A percentile compares a stretch with the other conserved stretches of the same genome.
These are phyloP conservation scores for Chaetothyriales sp. DNA, from an alignment of 2,329 filamentous ascomycete species.

Conservation along the genomic window DNA sequence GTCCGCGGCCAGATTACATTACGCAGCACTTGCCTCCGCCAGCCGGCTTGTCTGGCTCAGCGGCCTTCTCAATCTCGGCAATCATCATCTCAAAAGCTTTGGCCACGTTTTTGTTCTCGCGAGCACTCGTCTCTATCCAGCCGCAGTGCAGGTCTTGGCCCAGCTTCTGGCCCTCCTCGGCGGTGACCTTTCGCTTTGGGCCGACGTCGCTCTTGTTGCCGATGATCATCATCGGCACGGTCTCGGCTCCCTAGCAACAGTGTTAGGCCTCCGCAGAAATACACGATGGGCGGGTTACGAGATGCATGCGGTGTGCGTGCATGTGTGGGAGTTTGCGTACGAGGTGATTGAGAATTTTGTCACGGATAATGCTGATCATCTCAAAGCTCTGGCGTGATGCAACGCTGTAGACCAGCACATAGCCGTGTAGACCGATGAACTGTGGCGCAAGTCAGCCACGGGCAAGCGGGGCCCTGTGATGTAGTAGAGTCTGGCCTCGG, in stretches of 20 bases:
- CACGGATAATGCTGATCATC: conserved; percentile 88
- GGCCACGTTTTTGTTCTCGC: conserved; percentile 84
- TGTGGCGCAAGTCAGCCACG: background rate
- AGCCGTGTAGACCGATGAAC: conserved; percentile 97
- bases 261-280: background rate
- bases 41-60: conserved; percentile 74
- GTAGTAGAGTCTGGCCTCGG: background rate
- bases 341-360: conserved; percentile 93
- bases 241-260: conserved; percentile 61
- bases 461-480: background rate
- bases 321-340: conserved; percentile 33
- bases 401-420: conserved; percentile 97
- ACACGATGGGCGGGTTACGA: conserved; percentile 2
- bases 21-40: conserved; percentile 65
- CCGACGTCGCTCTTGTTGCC: conserved; percentile 88
- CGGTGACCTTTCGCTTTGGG: conserved; percentile 69
- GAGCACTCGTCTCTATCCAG: conserved; percentile 86
- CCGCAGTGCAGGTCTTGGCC: conserved; percentile 79
- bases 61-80: conserved; percentile 82
- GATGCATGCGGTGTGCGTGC: background rate
- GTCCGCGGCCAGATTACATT: conserved; percentile 47
- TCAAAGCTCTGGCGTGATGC: conserved; percentile 87
- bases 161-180: conserved; percentile 71
- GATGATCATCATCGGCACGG: conserved; percentile 83
- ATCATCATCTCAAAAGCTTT: conserved; percentile 92